A percentile compares a stretch with the other conserved stretches of the same genome.
Conservation (phyloP, 1,284 basidiomycete species). For the Cutaneotrichosporon daszewskae region DNA sequence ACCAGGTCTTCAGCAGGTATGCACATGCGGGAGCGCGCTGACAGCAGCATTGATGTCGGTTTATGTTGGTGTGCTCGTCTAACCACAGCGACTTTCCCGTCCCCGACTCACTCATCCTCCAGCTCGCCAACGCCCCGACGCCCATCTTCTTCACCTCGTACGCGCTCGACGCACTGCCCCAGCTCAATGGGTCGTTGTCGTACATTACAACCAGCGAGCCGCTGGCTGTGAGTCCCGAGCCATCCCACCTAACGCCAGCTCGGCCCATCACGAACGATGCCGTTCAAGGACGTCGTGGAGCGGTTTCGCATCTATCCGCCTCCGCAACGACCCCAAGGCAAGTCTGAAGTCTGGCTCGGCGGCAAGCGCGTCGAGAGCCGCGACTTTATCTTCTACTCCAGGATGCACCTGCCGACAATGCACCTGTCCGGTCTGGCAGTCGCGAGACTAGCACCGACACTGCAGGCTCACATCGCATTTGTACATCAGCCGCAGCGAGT, state of each 20-base stretch:
- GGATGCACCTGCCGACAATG: slow-evolving; percentile 81
- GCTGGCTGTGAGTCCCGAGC: slow-evolving; percentile 51
- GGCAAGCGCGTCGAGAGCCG: slow-evolving; percentile 70
- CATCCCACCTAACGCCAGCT: slow-evolving; percentile 23
- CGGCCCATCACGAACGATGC: slow-evolving; percentile 61
- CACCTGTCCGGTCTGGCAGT: slow-evolving; percentile 85
- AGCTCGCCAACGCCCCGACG: slow-evolving; percentile 89
- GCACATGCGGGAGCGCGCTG: slow-evolving; percentile 12
- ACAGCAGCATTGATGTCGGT: slow-evolving; percentile 37
- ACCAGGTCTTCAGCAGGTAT: slow-evolving; percentile 80
- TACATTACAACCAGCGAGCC: slow-evolving; percentile 88
- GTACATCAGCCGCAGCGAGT: slow-evolving; percentile 34
- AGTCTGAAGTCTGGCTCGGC: slow-evolving; percentile 70
- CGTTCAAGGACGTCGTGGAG: slow-evolving; percentile 84
- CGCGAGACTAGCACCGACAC: slow-evolving; percentile 57
- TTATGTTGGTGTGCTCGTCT: background rate
- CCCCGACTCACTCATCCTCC: slow-evolving; percentile 39
- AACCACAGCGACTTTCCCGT: slow-evolving; percentile 35
- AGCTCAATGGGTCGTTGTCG: slow-evolving; percentile 83
- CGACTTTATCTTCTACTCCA: slow-evolving; percentile 73
- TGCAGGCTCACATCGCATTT: slow-evolving; percentile 47
- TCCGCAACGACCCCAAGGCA: slow-evolving; percentile 65
- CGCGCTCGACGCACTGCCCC: slow-evolving; percentile 84
- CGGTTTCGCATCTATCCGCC: slow-evolving; percentile 73
- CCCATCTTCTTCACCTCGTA: slow-evolving; percentile 84